Conservation (phyloP, 208 protist species). For the Crithidia thermophila region DNA sequence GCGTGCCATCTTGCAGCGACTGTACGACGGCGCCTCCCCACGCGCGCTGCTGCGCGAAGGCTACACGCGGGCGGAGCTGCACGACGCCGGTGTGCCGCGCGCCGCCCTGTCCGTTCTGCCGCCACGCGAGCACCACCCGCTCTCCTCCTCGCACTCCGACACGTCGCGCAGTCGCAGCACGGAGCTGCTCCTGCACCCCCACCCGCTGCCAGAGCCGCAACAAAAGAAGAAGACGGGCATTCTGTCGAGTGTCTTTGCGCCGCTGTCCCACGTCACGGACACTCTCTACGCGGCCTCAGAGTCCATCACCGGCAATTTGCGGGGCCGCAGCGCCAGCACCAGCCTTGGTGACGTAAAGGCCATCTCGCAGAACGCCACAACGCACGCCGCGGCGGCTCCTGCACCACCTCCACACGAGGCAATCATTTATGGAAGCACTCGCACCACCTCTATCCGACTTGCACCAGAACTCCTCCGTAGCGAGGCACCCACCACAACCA, state of each 20-base stretch:
- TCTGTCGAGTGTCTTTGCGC: neutral
- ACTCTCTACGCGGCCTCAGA: neutral
- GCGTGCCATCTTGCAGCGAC: neutral
- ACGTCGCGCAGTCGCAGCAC: neutral
- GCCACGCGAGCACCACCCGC: neutral
- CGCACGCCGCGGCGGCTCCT: neutral
- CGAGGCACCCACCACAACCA: neutral
- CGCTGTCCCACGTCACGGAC: neutral
- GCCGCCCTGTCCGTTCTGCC: constrained; percentile 1
- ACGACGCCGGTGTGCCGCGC: constrained; percentile 18
- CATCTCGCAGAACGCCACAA: neutral
- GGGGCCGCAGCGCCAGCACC: constrained; percentile 8
- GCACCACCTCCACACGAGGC: neutral
- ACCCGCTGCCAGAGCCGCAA: too few relatives aligned
- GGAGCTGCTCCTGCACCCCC: neutral
- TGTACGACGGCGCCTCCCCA: constrained; percentile 12
- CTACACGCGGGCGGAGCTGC: constrained; percentile 23
- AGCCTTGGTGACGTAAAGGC: neutral
- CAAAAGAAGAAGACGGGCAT: neutral
- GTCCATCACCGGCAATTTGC: neutral
- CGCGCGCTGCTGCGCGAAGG: constrained; percentile 21
- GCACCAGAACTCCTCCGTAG: neutral
- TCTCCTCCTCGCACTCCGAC: neutral
- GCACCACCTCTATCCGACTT: neutral
- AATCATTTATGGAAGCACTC: neutral